A percentile compares a stretch with the other conserved stretches of the same genome.
Evolutionary conservation across 768 basidiomycete genomes (phyloP).

Genomic region (Cytidiella melzeri): DNA sequence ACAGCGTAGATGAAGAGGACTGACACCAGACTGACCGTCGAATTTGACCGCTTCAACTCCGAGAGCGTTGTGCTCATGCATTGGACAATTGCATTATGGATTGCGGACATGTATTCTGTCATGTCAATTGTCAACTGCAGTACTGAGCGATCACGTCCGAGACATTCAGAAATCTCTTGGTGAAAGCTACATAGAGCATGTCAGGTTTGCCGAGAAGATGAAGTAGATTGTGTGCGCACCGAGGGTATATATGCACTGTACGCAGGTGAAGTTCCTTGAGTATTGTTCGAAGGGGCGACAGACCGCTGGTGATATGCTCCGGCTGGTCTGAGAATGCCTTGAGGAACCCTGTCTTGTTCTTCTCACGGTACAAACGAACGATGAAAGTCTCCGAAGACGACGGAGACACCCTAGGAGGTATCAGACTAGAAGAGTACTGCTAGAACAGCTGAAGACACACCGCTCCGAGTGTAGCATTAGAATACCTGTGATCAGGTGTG

Average conservation of each 20-base stretch:
- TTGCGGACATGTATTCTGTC: constrained; percentile 83
- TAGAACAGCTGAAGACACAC: constrained; percentile 36
- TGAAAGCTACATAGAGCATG: constrained; percentile 81
- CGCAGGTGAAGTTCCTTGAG: constrained; percentile 90
- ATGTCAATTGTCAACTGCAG: constrained; percentile 85
- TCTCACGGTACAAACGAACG: constrained; percentile 82
- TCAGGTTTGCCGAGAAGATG: too few relatives aligned
- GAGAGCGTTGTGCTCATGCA: constrained; percentile 89
- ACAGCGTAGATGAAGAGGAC: background rate
- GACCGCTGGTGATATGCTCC: constrained; percentile 86
- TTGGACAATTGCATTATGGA: constrained; percentile 86
- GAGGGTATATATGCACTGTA: constrained; percentile 86
- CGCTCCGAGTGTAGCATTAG: constrained; percentile 88
- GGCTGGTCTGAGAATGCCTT: constrained; percentile 98
- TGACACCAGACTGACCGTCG: constrained; percentile 39
- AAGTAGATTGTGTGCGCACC: too few relatives aligned
- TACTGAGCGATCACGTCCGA: constrained; percentile 81
- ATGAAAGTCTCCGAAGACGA: constrained; percentile 90
- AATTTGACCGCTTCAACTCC: constrained; percentile 86
- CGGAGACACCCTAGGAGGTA: constrained; percentile 60
- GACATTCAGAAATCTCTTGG: constrained; percentile 74
- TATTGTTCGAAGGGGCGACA: constrained; percentile 87
- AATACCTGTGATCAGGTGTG: constrained; percentile 81
- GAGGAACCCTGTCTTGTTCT: constrained; percentile 85
- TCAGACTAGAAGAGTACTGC: background rate